Evolutionary conservation across 2,329 filamentous ascomycete species (phyloP).

Genomic region (Exserohilum turcica): DNA sequence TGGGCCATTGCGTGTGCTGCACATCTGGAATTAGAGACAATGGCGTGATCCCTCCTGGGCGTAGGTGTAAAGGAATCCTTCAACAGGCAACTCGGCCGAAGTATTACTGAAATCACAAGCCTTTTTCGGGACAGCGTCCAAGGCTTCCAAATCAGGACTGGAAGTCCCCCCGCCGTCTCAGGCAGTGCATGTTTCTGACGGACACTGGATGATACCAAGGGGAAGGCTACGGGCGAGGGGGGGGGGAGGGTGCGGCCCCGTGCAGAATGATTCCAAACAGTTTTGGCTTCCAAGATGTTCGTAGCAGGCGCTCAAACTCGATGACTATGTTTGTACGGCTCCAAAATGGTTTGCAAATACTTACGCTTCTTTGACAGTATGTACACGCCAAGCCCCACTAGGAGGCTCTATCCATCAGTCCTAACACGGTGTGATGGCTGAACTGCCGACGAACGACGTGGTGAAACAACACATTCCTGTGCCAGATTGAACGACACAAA

Average conservation of each 20-base stretch:
- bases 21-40: not conserved
- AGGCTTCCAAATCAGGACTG: not conserved
- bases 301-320: no score
- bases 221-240: no score
- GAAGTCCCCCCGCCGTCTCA: not conserved
- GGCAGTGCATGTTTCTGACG: not conserved
- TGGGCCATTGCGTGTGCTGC: not conserved
- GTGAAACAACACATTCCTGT: slow-evolving; percentile 16
- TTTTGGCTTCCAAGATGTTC: no score
- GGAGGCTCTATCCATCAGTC: not conserved
- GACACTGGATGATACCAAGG: not conserved
- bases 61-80: not conserved
- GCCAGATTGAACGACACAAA: slow-evolving; percentile 21
- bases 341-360: no score
- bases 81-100: not conserved
- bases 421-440: not conserved
- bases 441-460: slow-evolving; percentile 2
- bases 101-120: no score
- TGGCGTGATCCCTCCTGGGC: not conserved
- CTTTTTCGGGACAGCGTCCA: not conserved
- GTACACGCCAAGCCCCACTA: no score
- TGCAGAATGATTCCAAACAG: no score
- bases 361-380: not conserved
- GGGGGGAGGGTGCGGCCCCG: no score
- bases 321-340: no score